phyloP scores from a whole-genome alignment of 1,284 basidiomycete species.

The Lentinula novae-zelandiae region DNA sequence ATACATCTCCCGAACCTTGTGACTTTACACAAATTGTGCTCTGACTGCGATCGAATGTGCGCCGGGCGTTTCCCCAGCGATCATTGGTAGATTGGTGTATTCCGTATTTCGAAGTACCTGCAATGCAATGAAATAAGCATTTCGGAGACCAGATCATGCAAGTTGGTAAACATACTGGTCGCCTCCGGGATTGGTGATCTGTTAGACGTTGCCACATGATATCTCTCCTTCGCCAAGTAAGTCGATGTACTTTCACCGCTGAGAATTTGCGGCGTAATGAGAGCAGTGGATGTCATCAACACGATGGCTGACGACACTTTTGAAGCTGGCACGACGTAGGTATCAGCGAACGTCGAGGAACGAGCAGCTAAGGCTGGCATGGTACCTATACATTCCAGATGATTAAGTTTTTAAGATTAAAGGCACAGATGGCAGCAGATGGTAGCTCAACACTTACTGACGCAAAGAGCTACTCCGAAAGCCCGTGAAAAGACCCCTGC shows the following conservation, averaged over 20 bases:
- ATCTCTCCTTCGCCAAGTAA: constrained; percentile 3
- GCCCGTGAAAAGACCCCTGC: background rate
- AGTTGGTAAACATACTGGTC: background rate
- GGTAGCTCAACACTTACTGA: too few relatives aligned
- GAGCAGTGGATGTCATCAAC: background rate
- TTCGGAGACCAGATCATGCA: background rate
- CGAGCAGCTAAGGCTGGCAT: background rate
- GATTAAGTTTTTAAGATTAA: background rate
- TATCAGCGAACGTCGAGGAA: background rate
- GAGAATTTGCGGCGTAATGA: background rate
- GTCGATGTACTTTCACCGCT: constrained; percentile 7
- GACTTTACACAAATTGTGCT: background rate
- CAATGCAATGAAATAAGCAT: background rate
- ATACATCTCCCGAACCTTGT: background rate
- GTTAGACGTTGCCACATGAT: background rate
- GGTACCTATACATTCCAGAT: background rate
- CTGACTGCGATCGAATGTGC: background rate
- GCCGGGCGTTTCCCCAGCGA: background rate
- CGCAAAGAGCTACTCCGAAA: background rate
- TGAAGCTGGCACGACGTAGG: background rate
- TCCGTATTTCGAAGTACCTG: constrained; percentile 9
- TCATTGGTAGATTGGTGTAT: background rate
- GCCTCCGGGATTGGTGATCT: background rate
- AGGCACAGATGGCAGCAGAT: background rate
- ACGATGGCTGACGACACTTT: background rate